These are phyloP conservation scores for Pseudomonodictys pantanalensis DNA, from an alignment of 495 filamentous ascomycete genomes.

Conservation along the genomic window DNA sequence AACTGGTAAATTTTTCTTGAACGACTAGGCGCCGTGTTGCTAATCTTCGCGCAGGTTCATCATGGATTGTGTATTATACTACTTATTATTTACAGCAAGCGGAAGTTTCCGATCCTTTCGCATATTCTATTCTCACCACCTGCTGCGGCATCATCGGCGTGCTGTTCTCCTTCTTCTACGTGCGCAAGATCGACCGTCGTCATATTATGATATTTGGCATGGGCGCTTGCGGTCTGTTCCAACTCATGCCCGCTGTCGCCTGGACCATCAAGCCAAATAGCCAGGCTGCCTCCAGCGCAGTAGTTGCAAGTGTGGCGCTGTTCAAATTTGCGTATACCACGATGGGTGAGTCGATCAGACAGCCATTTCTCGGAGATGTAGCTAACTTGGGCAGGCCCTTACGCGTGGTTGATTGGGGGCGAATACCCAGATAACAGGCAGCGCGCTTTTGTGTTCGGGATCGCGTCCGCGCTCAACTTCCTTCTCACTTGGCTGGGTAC, in stretches of 20 bases:
- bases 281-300: neutral
- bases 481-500: slow-evolving; percentile 49
- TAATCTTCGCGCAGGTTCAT: too few species aligned
- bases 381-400: too few species aligned
- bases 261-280: neutral
- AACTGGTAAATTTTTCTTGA: slow-evolving; percentile 19
- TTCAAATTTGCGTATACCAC: slow-evolving; percentile 28
- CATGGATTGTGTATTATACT: too few species aligned
- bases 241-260: slow-evolving; percentile 12
- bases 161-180: slow-evolving; percentile 17
- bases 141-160: slow-evolving; percentile 28
- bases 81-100: slow-evolving; percentile 27
- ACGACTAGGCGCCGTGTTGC: too few species aligned
- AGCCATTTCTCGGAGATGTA: slow-evolving; percentile 22
- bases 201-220: slow-evolving; percentile 23
- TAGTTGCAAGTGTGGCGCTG: slow-evolving; percentile 24
- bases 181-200: slow-evolving; percentile 12
- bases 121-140: slow-evolving; percentile 17
- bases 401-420: too few species aligned
- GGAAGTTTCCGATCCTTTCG: slow-evolving; percentile 20
- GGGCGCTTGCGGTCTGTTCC: slow-evolving; percentile 13
- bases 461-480: slow-evolving; percentile 50
- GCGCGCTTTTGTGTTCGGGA: slow-evolving; percentile 52
- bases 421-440: too few species aligned
- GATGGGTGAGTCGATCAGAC: slow-evolving; percentile 20